Percentiles rank a stretch among this genome's conserved stretches.
Evolutionary conservation across 495 filamentous ascomycete genomes (phyloP).

Genomic region (Talaromyces wortmannii): DNA sequence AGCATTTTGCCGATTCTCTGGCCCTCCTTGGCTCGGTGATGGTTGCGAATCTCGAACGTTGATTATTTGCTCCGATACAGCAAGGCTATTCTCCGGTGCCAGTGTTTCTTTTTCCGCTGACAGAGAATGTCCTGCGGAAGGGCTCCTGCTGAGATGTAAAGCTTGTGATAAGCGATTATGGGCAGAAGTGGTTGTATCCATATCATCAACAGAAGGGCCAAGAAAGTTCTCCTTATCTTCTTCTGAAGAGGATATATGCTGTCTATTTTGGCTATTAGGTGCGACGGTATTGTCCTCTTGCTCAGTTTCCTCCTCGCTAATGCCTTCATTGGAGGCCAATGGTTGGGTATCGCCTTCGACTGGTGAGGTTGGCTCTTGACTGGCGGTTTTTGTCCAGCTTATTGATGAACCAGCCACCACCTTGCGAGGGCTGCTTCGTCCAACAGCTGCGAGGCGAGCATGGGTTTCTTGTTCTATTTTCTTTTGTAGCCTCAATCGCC

Average conservation of each 20-base stretch:
- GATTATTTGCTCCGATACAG: slow-evolving; percentile 25
- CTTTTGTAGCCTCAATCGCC: slow-evolving; percentile 26
- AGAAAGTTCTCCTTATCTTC: slow-evolving; percentile 47
- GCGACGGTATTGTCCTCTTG: slow-evolving; percentile 33
- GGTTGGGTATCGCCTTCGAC: slow-evolving; percentile 10
- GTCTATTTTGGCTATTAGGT: slow-evolving; percentile 20
- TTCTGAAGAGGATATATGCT: slow-evolving; percentile 23
- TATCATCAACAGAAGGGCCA: slow-evolving; percentile 16
- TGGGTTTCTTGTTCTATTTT: slow-evolving; percentile 28
- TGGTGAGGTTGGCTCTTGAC: slow-evolving; percentile 11
- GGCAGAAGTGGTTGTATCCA: slow-evolving; percentile 22
- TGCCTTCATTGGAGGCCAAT: slow-evolving; percentile 8
- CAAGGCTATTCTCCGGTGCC: background rate
- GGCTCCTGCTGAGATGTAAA: slow-evolving; percentile 19
- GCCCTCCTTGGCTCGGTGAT: slow-evolving; percentile 18
- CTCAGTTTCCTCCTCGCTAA: slow-evolving; percentile 47
- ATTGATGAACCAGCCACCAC: background rate
- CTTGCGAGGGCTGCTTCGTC: slow-evolving; percentile 6
- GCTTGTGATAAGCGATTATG: slow-evolving; percentile 35
- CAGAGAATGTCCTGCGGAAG: background rate
- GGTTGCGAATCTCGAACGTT: slow-evolving; percentile 44
- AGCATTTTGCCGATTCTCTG: background rate
- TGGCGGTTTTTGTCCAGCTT: slow-evolving; percentile 3
- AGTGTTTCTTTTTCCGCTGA: background rate
- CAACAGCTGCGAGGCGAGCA: slow-evolving; percentile 32